A percentile compares a stretch with the other conserved stretches of the same genome.
These are phyloP conservation scores for Fusarium gaditjirri DNA, from an alignment of 2,329 filamentous ascomycete genomes.

Conservation along the genomic window DNA sequence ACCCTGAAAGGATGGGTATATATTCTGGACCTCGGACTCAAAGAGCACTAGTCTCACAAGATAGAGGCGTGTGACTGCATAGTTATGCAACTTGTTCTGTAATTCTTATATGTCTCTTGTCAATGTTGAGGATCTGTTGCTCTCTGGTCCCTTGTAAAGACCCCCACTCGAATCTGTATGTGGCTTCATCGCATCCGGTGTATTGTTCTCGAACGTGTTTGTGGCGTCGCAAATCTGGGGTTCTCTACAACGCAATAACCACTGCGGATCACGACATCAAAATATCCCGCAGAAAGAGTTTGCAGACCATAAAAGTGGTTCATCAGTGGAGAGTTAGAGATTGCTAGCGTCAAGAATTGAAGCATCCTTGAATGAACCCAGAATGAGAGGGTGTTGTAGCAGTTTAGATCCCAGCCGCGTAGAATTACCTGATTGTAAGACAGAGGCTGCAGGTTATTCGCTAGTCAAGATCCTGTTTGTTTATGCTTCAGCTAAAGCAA, in stretches of 20 bases:
- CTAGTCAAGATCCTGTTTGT: constrained; percentile 3
- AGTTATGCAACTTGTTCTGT: neutral
- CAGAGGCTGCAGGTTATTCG: constrained; percentile 1
- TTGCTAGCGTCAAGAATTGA: constrained; percentile 8
- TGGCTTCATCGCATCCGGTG: constrained; percentile 9
- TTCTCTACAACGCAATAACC: constrained; percentile 34
- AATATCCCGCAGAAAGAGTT: constrained; percentile 16
- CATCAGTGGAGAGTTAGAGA: constrained; percentile 19
- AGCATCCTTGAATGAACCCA: neutral
- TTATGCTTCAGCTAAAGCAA: neutral
- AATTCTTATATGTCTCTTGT: neutral
- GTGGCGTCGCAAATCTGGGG: constrained; percentile 28
- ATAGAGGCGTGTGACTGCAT: neutral
- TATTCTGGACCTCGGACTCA: constrained; percentile 4
- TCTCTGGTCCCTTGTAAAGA: neutral
- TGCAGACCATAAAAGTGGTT: constrained; percentile 37
- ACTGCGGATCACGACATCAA: constrained; percentile 43
- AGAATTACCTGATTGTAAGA: neutral
- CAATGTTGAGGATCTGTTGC: neutral
- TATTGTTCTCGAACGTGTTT: constrained; percentile 9
- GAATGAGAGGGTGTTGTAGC: neutral
- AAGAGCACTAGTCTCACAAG: neutral
- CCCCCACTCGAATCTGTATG: constrained; percentile 18
- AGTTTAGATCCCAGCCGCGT: neutral
- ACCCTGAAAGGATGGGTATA: constrained; percentile 9